These are phyloP conservation scores for Cryptococcus sp. DNA, from an alignment of 1,284 basidiomycete genomes.

Conservation along the genomic window DNA sequence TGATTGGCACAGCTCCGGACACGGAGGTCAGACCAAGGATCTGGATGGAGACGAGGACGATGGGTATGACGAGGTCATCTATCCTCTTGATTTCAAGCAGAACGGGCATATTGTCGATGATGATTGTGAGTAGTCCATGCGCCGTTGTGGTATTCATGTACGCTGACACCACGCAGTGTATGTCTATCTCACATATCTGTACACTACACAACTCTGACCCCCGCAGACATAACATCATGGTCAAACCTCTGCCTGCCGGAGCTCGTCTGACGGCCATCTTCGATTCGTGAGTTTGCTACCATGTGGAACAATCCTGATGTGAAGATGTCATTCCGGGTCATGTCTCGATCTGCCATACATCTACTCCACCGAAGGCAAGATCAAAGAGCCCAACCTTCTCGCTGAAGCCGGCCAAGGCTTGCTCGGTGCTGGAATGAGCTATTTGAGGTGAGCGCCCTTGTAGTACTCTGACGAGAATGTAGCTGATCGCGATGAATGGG, in stretches of 20 bases:
- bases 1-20: slow-evolving; percentile 58
- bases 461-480: background rate
- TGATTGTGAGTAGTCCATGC: slow-evolving; percentile 36
- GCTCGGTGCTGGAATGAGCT: slow-evolving; percentile 54
- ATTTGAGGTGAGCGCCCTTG: slow-evolving; percentile 43
- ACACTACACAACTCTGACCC: background rate
- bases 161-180: slow-evolving; percentile 4
- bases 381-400: slow-evolving; percentile 86
- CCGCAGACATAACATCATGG: slow-evolving; percentile 58
- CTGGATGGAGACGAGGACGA: slow-evolving; percentile 59
- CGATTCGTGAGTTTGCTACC: slow-evolving; percentile 56
- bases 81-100: slow-evolving; percentile 74
- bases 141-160: background rate
- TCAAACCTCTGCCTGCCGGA: slow-evolving; percentile 69
- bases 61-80: slow-evolving; percentile 64
- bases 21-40: slow-evolving; percentile 78
- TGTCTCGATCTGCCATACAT: slow-evolving; percentile 57
- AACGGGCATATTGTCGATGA: slow-evolving; percentile 75
- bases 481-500: background rate
- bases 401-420: slow-evolving; percentile 75
- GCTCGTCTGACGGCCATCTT: slow-evolving; percentile 88
- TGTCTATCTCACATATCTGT: background rate
- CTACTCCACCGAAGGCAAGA: slow-evolving; percentile 89
- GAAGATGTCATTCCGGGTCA: slow-evolving; percentile 45
- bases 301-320: background rate